Base-by-base conservation (phyloP, 2,329 filamentous ascomycete genomes). In the Coniochaeta pulveracea region DNA sequence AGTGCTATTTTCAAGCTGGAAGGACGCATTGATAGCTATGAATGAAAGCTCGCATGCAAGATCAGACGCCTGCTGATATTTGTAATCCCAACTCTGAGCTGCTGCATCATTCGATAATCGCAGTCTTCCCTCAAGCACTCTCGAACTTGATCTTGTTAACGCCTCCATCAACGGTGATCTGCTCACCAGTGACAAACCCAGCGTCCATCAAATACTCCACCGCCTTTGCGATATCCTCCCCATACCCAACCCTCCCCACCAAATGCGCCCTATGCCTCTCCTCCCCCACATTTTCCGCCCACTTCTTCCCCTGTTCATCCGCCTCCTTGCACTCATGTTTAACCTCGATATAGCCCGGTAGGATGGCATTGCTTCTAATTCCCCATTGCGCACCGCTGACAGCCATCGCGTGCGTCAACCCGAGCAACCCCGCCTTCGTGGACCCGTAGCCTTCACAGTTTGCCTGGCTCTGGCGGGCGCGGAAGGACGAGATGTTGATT, bases 361-460 rank as follows among this genome's bases (percentile, higher is more conserved):
- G 56, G 19, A 66, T 52, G n/a, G 60, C 43, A 39, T 57, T 57
- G 37, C 52, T 51, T 12, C 55, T 41, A 21, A 58, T 51, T 2
- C 52, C 56, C 42, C 47, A 51, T 17, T 43, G 37, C 33, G 43
- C 38, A 10, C 51, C 42, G 16, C 47, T 52, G 22, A 58, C 44
- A 11, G 56, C 52, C 55, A 57, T 57, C 34, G 46, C 49, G 37
- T 56, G 52, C 30, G 48, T 56, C 16, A 58, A 44, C 1, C 56
- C 55, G 14, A 57, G 38, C 34, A 54, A 41, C 1, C 51, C 56
- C 5, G 55, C 48, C 49, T 58, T 60, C 28, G 52, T 55, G 3
- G 48, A 45, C 12, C 63, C 64, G 44, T 69, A 66, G 3, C 61
- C 61, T 40, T 66, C 62, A 40, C 64, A 61, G 42, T 66, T 64